phyloP scores from a whole-genome alignment of 2,329 filamentous ascomycete species.

The Coleophoma crateriformis region DNA sequence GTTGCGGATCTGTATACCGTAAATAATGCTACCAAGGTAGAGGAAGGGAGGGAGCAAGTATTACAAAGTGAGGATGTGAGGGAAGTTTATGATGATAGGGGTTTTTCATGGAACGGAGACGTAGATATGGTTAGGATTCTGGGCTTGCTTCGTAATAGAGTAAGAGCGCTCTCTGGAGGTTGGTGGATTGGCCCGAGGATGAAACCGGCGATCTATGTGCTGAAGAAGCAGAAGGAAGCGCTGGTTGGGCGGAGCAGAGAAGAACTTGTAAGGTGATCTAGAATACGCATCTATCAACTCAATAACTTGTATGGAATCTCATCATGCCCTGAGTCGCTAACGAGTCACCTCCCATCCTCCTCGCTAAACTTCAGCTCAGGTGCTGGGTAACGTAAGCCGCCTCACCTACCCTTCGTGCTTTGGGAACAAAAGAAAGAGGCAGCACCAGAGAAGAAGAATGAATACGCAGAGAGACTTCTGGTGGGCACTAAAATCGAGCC shows the following conservation, averaged over 20 bases:
- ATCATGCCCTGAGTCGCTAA: no score
- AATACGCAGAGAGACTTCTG: no score
- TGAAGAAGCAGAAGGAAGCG: constrained; percentile 18
- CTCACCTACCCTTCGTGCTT: no score
- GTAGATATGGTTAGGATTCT: constrained; percentile 15
- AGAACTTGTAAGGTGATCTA: no score
- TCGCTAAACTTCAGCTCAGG: no score
- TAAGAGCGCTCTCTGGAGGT: constrained; percentile 46
- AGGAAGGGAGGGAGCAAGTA: constrained; percentile 3
- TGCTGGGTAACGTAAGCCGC: no score
- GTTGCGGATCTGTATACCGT: constrained; percentile 17
- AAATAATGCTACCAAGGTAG: constrained; percentile 15
- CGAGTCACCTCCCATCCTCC: no score
- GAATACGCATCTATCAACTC: no score
- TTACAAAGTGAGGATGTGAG: constrained; percentile 11
- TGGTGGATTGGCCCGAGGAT: constrained; percentile 63
- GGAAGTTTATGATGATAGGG: constrained; percentile 5
- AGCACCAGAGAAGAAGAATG: no score
- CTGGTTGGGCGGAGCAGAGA: neutral
- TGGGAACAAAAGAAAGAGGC: no score
- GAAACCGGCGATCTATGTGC: constrained; percentile 47
- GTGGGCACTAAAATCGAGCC: no score
- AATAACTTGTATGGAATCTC: no score
- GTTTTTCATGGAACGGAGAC: constrained; percentile 24
- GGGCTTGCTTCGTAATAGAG: constrained; percentile 23